Base-by-base conservation (phyloP, 208 protist species). In the Trypanosoma vivax region DNA sequence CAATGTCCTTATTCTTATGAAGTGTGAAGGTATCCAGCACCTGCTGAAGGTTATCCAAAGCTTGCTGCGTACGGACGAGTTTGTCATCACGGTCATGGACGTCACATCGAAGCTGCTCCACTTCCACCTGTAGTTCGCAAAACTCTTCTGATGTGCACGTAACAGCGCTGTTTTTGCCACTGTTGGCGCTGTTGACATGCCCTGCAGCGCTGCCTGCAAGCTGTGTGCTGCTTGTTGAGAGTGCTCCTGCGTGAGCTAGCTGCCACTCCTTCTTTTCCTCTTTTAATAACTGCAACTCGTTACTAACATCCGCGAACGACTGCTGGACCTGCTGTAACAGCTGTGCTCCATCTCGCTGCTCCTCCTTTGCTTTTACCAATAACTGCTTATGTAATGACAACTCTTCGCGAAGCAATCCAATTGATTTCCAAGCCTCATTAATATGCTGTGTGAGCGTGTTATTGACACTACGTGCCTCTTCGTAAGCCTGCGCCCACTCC, bases 401-500 rank as follows among this genome's bases (percentile, higher is more conserved):
- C 34, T 77, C 68, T 57, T 89, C 80, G 13, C 73, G 71, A 33
- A 84, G 55, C 18, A 60, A 49, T 11, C 76, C 78, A 34, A 79
- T 75, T 2, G 47, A 72, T 29, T 57, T 49, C 81, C 73, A 84
- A 13, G 76, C 76, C 21, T 90, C 85, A 31, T 25, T 56, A 2
- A 87, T 29, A 57, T 90, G 85, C 49, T 70, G 54, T 50, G 81
- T 75, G 3, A 90, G 59, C 3, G 75, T 67, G 24, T 72, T 67
- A 59, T 92, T 92, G 14, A 89, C 79, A 11, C 58, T 56, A 3
- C 73, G 60, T 5, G 81, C 85, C 56, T 92, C 50, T 56, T 80
- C 73, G 60, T 90, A 92, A n/a, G 85, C 90, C 28, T 65, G 51
- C 58, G 85, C 85, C 85, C 80, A 89, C 64, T 89, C 76, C 48